phyloP scores from a whole-genome alignment of 78 protist genomes.

The Cavenderia fasciculata region DNA sequence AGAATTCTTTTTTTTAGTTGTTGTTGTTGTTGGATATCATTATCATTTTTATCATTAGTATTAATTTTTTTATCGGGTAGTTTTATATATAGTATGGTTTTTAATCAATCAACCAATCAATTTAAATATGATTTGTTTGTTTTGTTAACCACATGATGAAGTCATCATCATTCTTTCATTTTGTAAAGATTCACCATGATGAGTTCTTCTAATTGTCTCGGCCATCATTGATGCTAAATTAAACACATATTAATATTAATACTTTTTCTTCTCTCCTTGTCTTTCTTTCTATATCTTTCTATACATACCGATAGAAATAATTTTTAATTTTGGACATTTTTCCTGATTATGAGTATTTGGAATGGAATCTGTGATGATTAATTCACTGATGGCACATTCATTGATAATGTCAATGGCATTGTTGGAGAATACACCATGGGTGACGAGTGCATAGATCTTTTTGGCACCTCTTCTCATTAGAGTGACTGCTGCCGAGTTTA shows the following conservation, averaged over 20 bases:
- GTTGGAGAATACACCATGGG: constrained; percentile 75
- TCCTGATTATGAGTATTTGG: constrained; percentile 73
- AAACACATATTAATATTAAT: background rate
- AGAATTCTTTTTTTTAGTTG: no score
- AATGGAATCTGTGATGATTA: constrained; percentile 88
- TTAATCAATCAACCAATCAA: background rate
- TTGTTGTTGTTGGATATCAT: no score
- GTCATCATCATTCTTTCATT: no score
- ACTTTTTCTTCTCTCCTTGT: constrained; percentile 1
- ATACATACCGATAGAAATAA: constrained; percentile 10
- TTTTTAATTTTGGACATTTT: constrained; percentile 59
- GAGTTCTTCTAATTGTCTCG: constrained; percentile 88
- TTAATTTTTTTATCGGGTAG: no score
- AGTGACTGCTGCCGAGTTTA: constrained; percentile 48
- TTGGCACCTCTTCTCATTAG: constrained; percentile 76
- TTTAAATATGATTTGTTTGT: background rate
- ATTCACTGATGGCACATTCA: constrained; percentile 51
- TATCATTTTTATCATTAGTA: no score
- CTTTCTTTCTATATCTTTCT: no score
- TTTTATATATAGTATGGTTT: no score
- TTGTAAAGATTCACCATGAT: constrained; percentile 86
- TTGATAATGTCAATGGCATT: constrained; percentile 78
- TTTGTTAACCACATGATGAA: no score
- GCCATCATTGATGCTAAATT: constrained; percentile 81
- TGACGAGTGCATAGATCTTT: constrained; percentile 54